Evolutionary conservation across 805 yeast genomes (phyloP).

Genomic region (Saturnispora sanitii): DNA sequence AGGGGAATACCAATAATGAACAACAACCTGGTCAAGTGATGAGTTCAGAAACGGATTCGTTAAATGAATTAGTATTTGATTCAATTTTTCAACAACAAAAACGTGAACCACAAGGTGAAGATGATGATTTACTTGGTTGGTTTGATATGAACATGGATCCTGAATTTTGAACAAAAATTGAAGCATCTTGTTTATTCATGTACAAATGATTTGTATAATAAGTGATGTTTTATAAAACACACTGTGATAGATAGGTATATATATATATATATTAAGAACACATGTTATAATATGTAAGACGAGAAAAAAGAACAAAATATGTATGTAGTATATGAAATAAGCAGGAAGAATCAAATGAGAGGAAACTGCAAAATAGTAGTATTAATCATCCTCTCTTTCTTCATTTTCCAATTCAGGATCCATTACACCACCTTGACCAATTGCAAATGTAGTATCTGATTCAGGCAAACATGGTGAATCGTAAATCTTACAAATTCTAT

Average conservation of each 20-base stretch:
- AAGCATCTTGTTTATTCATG: neutral
- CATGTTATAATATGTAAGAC: no score
- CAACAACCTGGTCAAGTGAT: conserved; percentile 4
- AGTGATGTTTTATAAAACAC: conserved; percentile 16
- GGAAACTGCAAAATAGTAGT: no score
- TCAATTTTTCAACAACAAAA: conserved; percentile 73
- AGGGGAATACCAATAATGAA: neutral
- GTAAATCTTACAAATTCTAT: conserved; percentile 86
- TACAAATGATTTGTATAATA: conserved; percentile 1
- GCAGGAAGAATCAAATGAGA: no score
- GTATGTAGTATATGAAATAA: no score
- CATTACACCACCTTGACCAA: conserved; percentile 93
- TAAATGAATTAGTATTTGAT: conserved; percentile 29
- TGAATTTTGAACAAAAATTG: conserved; percentile 31
- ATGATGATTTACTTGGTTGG: conserved; percentile 83
- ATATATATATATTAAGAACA: no score
- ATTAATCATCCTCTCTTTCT: conserved; percentile 43
- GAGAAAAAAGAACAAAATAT: no score
- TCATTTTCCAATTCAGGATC: conserved; percentile 56
- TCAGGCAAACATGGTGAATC: conserved; percentile 97
- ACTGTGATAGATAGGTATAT: no score
- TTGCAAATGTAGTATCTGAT: conserved; percentile 88
- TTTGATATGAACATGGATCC: conserved; percentile 74
- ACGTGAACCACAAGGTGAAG: conserved; percentile 50
- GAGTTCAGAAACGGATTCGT: conserved; percentile 18